Percentiles rank a stretch among this genome's conserved stretches.
Conservation (phyloP, 2,329 filamentous ascomycete genomes). For the Keithomyces neogunnii region DNA sequence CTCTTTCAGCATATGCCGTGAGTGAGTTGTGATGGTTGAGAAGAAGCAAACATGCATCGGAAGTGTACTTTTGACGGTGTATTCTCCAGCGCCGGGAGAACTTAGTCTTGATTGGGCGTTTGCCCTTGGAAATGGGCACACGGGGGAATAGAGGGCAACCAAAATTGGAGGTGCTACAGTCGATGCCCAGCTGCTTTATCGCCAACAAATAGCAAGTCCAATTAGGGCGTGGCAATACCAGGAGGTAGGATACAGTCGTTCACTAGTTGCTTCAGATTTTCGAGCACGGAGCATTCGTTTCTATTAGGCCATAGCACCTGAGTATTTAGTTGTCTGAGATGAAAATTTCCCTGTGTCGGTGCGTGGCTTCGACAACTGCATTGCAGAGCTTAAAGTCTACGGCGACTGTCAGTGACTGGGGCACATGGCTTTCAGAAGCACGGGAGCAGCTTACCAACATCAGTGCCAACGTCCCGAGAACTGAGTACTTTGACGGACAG, state of each 20-base stretch:
- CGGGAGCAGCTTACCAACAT: conserved; percentile 50
- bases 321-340: conserved; percentile 38
- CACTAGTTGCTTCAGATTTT: too few species aligned
- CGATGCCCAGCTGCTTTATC: too few species aligned
- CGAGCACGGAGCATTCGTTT: not conserved
- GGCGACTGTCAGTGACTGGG: not conserved
- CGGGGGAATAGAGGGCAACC: too few species aligned
- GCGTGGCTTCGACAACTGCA: conserved; percentile 77
- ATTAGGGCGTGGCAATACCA: not conserved
- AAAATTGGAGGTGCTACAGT: too few species aligned
- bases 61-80: too few species aligned
- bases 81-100: too few species aligned
- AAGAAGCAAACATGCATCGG: not conserved
- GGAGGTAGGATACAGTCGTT: too few species aligned
- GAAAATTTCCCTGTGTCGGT: conserved; percentile 74
- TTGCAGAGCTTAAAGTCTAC: conserved; percentile 69
- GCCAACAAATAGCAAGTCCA: not conserved
- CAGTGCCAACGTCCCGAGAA: conserved; percentile 59
- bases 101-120: too few species aligned
- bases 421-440: not conserved
- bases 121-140: too few species aligned
- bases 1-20: conserved; percentile 38
- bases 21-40: not conserved
- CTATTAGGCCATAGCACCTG: not conserved
- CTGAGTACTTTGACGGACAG: conserved; percentile 62